Base-by-base conservation (phyloP, 2,329 filamentous ascomycete species). In the Beauveria brongniartii region DNA sequence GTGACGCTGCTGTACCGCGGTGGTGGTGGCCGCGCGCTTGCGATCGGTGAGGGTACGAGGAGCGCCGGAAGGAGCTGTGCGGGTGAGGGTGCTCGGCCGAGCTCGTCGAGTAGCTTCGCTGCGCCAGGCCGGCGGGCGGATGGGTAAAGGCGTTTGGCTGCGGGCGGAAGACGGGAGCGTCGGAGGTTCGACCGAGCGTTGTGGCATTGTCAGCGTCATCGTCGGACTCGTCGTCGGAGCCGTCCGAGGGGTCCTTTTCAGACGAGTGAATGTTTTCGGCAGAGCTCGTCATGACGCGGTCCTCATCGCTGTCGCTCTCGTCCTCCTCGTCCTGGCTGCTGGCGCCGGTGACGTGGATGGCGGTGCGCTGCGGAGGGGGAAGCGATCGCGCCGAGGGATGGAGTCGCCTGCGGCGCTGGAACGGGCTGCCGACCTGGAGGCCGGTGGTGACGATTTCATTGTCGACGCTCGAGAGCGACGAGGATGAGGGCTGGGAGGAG, bases 291-390 rank as follows among this genome's bases (percentile, higher is more conserved):
- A 87, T 72, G 12, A 83, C 67, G 16, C 82, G 83, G 68, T 96
- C 92, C 18, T 59, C 56, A 12, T 59, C 55, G 47, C 92, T 96
- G 72, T 96, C 92, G 64, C 89, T 95, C 77, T 96, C 92, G 40
- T 96, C 91, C 69, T 95, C 96, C 75, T 96, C 92, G 67, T 96
- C 92, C 72, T 96, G 91, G 69, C 92, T 96, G 74, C 91, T 95
- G 37, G 75, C 77, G 60, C 77, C 75, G 58, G 74, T 69, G 14
- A 46, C 40, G 24, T 76, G 76, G 43, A 75, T 69, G 34, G 75
- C 72, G 26, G 76, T 74, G 50, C 76, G 75, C 61, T 77, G 74
- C 59, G 74, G 76, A 37, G 68, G 10, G 24, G 69, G 69, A 20
- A 74, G 64, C 3, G 72, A 71, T 61, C 72, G 68, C 24, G 69